These are phyloP conservation scores for Tolypocladium sp. DNA, from an alignment of 2,329 filamentous ascomycete genomes.

Conservation along the genomic window DNA sequence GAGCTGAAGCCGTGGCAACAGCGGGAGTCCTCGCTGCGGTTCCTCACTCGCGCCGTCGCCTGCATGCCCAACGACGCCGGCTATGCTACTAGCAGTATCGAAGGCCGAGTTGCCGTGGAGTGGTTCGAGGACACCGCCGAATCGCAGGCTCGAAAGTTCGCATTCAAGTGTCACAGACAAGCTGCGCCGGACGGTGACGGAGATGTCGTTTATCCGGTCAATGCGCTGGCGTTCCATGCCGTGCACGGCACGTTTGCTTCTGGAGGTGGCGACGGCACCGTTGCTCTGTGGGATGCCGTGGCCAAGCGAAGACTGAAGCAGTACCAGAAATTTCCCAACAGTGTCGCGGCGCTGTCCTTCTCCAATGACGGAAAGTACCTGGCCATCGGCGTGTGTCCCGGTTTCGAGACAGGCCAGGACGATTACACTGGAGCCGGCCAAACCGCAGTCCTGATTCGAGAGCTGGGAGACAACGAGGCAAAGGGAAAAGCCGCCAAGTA, in stretches of 20 bases:
- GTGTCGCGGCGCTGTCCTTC: constrained; percentile 70
- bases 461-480: constrained; percentile 79
- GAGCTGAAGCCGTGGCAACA: constrained; percentile 78
- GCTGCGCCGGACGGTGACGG: constrained; percentile 51
- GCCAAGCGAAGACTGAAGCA: constrained; percentile 84
- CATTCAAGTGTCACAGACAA: constrained; percentile 96
- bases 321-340: constrained; percentile 76
- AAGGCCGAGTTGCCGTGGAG: constrained; percentile 91
- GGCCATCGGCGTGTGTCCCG: constrained; percentile 73
- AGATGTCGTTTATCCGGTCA: constrained; percentile 86
- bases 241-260: constrained; percentile 77
- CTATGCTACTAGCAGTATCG: constrained; percentile 86
- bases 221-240: constrained; percentile 82
- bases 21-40: constrained; percentile 88
- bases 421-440: constrained; percentile 64
- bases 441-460: constrained; percentile 71
- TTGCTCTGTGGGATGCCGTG: constrained; percentile 88
- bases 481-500: constrained; percentile 73
- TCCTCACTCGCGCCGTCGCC: constrained; percentile 84
- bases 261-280: constrained; percentile 81
- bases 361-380: constrained; percentile 68
- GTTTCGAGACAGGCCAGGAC: constrained; percentile 81
- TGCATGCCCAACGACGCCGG: constrained; percentile 97
- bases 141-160: constrained; percentile 88
- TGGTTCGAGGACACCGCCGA: constrained; percentile 90